A percentile compares a stretch with the other conserved stretches of the same genome.
phyloP scores from a whole-genome alignment of 805 yeast species.

The Saccharomycopsis sp. region DNA sequence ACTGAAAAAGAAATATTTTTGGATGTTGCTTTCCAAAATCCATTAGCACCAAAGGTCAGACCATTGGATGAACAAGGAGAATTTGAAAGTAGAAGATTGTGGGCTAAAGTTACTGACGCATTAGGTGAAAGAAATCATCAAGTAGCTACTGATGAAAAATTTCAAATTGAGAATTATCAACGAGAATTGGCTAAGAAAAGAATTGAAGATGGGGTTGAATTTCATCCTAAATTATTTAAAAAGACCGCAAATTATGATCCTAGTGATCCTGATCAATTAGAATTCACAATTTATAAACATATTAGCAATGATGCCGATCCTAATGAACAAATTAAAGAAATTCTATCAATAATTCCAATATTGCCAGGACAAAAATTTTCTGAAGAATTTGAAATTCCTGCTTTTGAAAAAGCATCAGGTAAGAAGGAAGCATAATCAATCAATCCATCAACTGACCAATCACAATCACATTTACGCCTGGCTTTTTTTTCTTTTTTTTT shows the following conservation, averaged over 20 bases:
- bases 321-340: conserved; percentile 46
- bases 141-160: conserved; percentile 83
- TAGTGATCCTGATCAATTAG: conserved; percentile 39
- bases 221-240: conserved; percentile 72
- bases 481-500: not conserved
- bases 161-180: conserved; percentile 80
- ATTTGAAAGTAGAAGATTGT: conserved; percentile 72
- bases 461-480: not conserved
- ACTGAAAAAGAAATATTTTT: conserved; percentile 46
- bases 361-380: conserved; percentile 74
- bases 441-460: too few species aligned
- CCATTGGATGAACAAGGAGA: conserved; percentile 75
- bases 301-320: conserved; percentile 46
- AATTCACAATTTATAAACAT: conserved; percentile 59
- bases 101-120: conserved; percentile 80
- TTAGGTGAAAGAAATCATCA: conserved; percentile 73
- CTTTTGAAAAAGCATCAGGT: conserved; percentile 55
- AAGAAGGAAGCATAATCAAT: too few species aligned
- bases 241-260: conserved; percentile 33
- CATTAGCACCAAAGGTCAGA: conserved; percentile 62
- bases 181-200: conserved; percentile 67
- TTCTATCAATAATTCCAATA: conserved; percentile 67
- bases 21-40: conserved; percentile 50
- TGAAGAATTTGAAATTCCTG: conserved; percentile 62
- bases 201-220: conserved; percentile 69